These are phyloP conservation scores for Choanephora cucurbitarum DNA, from an alignment of 371 early-diverging fungal species.

Conservation along the genomic window DNA sequence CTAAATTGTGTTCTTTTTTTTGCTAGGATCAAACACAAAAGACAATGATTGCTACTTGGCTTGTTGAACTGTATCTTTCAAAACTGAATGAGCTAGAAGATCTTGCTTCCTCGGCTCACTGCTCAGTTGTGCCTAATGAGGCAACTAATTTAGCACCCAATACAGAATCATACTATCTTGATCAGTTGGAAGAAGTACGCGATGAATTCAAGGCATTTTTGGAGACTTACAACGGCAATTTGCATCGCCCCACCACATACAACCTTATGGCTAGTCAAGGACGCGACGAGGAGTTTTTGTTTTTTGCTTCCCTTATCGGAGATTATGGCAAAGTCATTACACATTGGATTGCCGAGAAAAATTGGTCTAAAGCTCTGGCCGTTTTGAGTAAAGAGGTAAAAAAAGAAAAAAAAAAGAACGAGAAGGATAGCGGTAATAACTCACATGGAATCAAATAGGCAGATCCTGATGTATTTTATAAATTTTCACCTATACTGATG, in stretches of 20 bases:
- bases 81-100: constrained; percentile 76
- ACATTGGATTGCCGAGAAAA: constrained; percentile 77
- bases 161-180: constrained; percentile 36
- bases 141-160: constrained; percentile 32
- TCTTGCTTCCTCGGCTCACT: constrained; percentile 51
- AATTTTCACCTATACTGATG: constrained; percentile 79
- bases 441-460: constrained; percentile 22
- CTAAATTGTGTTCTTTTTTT: constrained; percentile 6
- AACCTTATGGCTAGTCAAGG: constrained; percentile 84
- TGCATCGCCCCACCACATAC: constrained; percentile 75
- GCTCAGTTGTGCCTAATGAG: constrained; percentile 21
- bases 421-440: no score
- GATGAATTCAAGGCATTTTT: constrained; percentile 77
- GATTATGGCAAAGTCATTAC: constrained; percentile 83
- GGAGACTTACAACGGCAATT: constrained; percentile 58
- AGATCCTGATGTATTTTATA: constrained; percentile 77
- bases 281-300: constrained; percentile 73
- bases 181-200: constrained; percentile 55
- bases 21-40: constrained; percentile 80
- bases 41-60: constrained; percentile 85
- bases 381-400: constrained; percentile 75
- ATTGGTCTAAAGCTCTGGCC: constrained; percentile 76
- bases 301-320: constrained; percentile 76
- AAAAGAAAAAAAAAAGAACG: neutral
- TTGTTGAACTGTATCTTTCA: constrained; percentile 82